A percentile compares a stretch with the other conserved stretches of the same genome.
These are phyloP conservation scores for Exophiala oligosperma DNA, from an alignment of 2,329 filamentous ascomycete genomes.

Conservation along the genomic window DNA sequence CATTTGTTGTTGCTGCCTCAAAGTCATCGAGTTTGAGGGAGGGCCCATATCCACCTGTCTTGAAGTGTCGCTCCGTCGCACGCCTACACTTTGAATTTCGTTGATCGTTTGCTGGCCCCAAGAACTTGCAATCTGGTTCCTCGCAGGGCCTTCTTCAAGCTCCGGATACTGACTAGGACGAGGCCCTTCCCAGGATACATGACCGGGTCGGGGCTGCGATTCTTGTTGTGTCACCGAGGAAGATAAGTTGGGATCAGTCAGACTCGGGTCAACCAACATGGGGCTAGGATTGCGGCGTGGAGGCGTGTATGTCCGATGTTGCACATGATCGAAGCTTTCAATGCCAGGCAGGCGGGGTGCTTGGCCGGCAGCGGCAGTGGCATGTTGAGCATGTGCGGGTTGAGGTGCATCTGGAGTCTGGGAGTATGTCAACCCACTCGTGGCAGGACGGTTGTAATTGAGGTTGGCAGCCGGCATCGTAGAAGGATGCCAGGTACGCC, in stretches of 20 bases:
- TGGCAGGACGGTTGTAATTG: conserved; percentile 57
- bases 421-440: conserved; percentile 73
- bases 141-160: conserved; percentile 34
- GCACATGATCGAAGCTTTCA: conserved; percentile 82
- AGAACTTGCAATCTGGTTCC: conserved; percentile 39
- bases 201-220: conserved; percentile 40
- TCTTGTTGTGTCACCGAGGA: conserved; percentile 38
- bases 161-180: conserved; percentile 38
- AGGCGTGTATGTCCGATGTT: conserved; percentile 55
- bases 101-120: conserved; percentile 48
- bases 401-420: conserved; percentile 67
- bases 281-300: conserved; percentile 68
- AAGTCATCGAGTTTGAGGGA: conserved; percentile 14
- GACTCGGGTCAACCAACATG: conserved; percentile 69
- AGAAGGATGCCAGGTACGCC: conserved; percentile 86
- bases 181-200: conserved; percentile 47
- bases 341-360: conserved; percentile 79
- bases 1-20: conserved; percentile 28
- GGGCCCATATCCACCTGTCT: conserved; percentile 21
- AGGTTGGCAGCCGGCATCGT: conserved; percentile 62
- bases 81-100: conserved; percentile 36
- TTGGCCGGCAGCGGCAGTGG: conserved; percentile 52
- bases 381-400: conserved; percentile 54
- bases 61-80: conserved; percentile 4
- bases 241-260: conserved; percentile 40